phyloP scores from a whole-genome alignment of 129 eudicot genomes.

The Erigeron canadensis region DNA sequence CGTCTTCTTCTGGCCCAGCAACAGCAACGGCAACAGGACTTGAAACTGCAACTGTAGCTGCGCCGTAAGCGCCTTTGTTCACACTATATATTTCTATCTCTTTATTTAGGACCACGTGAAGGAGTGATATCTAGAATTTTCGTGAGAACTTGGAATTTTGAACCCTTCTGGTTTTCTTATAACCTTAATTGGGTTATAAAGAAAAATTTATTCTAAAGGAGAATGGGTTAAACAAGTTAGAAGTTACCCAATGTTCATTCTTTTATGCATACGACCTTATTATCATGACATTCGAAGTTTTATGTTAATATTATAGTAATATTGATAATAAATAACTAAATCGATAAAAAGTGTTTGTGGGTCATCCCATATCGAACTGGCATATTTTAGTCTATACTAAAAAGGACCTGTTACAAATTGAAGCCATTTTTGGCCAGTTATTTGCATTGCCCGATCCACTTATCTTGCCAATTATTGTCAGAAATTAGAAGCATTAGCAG shows the following conservation, averaged over 20 bases:
- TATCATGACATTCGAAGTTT: not conserved
- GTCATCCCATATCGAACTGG: not conserved
- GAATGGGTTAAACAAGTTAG: not conserved
- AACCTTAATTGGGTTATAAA: not conserved
- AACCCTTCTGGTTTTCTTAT: not conserved
- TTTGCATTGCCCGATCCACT: not conserved
- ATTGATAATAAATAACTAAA: not conserved
- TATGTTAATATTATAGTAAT: not conserved
- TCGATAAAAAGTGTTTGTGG: not conserved
- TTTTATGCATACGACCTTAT: not conserved
- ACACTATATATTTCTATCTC: not conserved
- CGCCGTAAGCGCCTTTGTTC: constrained; percentile 35
- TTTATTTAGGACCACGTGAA: not conserved
- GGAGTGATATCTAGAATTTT: not conserved
- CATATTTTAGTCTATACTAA: not conserved
- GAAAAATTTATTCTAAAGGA: not conserved
- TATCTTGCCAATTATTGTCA: not conserved
- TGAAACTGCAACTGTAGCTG: constrained; percentile 25
- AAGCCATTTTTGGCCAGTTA: not conserved
- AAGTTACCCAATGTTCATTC: not conserved
- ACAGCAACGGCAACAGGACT: constrained; percentile 22
- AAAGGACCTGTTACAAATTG: not conserved
- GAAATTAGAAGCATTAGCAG: not conserved
- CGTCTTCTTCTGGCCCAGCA: constrained; percentile 46
- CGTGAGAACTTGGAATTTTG: not conserved